Base-by-base conservation (phyloP, 164 flowering plant genomes). In the Malania oleifera region DNA sequence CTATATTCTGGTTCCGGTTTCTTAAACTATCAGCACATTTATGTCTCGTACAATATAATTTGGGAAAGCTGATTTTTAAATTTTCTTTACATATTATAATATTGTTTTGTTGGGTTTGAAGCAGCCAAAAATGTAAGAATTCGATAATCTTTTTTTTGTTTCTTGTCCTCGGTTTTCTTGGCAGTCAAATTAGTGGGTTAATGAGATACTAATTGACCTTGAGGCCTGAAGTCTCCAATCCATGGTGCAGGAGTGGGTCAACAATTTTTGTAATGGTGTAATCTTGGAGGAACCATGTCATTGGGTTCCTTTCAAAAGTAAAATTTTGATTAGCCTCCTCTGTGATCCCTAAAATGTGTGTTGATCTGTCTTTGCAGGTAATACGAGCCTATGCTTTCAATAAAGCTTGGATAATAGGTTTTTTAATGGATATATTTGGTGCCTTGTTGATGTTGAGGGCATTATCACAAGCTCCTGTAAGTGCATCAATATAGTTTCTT, bases 361-460 rank as follows among this genome's bases (percentile, higher is more conserved):
- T n/a, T 31, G 46, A 8, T 54, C 20, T 39, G 43, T 17, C 8
- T 62, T 22, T 77, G 52, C 44, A 89, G 98, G 96, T 93, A 52
- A 60, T 95, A 47, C 77, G 80, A 73, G 91, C 99, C 31, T 95
- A 91, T 77, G 93, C 84, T 49, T 77, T 80, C 63, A 95, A 95
- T 68, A 89, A 69, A 65, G 54, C 86, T 24, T 91, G 99, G 99
- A 23, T 75, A 39, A 50, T 72, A 3, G 97, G 99, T 25, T 85
- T 95, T 68, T 65, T 87, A 34, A 81, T 95, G 97, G 99, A 95
- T 69, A 80, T 95, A 35, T 67, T 77, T 71, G 99, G 99, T 29
- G 99, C 96, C 12, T 1, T 85, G 49, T 70, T 95, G 78, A 95
- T 95, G 99, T 62, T 95, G 73, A 81, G 74, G 75, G 99, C 99